Percentiles rank a stretch among this genome's conserved stretches.
These are phyloP conservation scores for Eucalyptus curtisii DNA, from an alignment of 345 rosid species.

Conservation along the genomic window DNA sequence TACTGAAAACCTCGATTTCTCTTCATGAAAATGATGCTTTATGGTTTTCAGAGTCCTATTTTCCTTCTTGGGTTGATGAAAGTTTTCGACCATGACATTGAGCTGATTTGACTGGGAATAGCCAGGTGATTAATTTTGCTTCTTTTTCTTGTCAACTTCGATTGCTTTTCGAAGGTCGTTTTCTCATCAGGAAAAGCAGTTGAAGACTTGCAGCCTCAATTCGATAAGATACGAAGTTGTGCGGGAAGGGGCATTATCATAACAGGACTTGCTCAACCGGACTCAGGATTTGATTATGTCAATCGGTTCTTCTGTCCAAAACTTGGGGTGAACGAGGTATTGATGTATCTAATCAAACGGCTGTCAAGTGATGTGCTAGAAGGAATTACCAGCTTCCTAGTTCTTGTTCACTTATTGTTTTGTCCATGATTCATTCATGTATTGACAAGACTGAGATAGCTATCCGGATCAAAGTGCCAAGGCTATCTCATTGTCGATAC, in stretches of 20 bases:
- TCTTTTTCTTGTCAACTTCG: not conserved
- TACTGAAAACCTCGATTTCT: not conserved
- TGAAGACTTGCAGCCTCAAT: slow-evolving; percentile 28
- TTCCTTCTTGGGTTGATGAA: not conserved
- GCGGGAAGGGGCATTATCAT: slow-evolving; percentile 48
- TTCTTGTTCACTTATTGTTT: not conserved
- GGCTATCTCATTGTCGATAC: not conserved
- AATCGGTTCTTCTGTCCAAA: slow-evolving; percentile 76
- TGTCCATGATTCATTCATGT: not conserved
- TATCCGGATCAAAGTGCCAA: not conserved
- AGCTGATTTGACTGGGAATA: not conserved
- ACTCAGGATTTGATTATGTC: slow-evolving; percentile 46
- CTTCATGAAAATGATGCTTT: not conserved
- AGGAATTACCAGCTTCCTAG: not conserved
- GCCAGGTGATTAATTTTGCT: not conserved
- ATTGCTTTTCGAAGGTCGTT: slow-evolving; percentile 24
- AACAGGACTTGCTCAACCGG: slow-evolving; percentile 41
- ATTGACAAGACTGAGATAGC: not conserved
- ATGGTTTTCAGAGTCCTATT: not conserved
- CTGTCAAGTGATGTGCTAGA: not conserved
- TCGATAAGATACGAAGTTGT: slow-evolving; percentile 34
- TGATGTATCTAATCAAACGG: not conserved
- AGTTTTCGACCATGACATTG: not conserved
- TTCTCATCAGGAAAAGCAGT: slow-evolving; percentile 59
- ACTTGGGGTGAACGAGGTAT: slow-evolving; percentile 57